A percentile compares a stretch with the other conserved stretches of the same genome.
These are phyloP conservation scores for Jatropha curcas DNA, from an alignment of 345 rosid species.

Conservation along the genomic window DNA sequence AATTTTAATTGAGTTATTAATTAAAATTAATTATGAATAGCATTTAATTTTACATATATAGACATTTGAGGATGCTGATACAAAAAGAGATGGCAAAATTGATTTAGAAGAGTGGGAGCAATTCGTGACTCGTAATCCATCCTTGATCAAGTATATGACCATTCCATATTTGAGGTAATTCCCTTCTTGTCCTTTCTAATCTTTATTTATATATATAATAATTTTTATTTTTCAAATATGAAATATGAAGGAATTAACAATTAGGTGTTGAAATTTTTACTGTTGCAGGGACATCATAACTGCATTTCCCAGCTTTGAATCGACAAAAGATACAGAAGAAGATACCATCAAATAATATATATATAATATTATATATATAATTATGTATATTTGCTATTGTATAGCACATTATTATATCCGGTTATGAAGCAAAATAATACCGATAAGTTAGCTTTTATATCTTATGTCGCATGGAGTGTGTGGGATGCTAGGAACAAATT, in stretches of 20 bases:
- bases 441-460: too few relatives aligned
- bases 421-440: too few relatives aligned
- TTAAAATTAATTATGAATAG: too few relatives aligned
- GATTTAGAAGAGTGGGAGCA: slow-evolving; percentile 45
- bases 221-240: too few relatives aligned
- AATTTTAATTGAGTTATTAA: too few relatives aligned
- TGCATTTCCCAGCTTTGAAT: slow-evolving; percentile 40
- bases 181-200: neutral
- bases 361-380: neutral
- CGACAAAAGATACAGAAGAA: slow-evolving; percentile 28
- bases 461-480: too few relatives aligned
- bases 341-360: slow-evolving; percentile 10
- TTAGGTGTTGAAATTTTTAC: neutral
- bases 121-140: slow-evolving; percentile 32
- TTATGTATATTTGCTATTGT: too few relatives aligned
- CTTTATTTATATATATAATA: too few relatives aligned
- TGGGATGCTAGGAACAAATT: too few relatives aligned
- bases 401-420: too few relatives aligned
- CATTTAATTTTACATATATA: slow-evolving; percentile 1
- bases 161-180: slow-evolving; percentile 47
- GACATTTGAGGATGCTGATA: slow-evolving; percentile 50
- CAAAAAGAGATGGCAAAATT: slow-evolving; percentile 44
- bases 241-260: neutral
- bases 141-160: slow-evolving; percentile 46
- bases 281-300: slow-evolving; percentile 39